Evolutionary conservation across 2,329 filamentous ascomycete species (phyloP).

Genomic region (Helotiales sp.): DNA sequence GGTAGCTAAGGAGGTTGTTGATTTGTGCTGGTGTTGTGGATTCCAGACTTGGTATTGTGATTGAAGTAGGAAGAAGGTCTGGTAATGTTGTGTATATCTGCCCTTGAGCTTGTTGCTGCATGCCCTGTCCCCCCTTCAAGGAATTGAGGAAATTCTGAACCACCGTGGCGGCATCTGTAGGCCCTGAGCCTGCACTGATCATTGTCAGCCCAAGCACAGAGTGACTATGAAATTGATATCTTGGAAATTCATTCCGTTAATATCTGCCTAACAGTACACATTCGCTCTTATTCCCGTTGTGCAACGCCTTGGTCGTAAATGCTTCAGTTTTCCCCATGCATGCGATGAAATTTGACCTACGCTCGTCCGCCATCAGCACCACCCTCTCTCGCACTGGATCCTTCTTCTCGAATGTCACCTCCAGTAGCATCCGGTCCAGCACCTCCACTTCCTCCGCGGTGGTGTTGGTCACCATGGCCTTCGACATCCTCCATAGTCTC

Average conservation of each 20-base stretch:
- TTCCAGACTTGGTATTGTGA: conserved; percentile 76
- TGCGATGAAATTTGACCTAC: conserved; percentile 69
- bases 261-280: conserved; percentile 36
- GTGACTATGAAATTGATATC: conserved; percentile 14
- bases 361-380: conserved; percentile 97
- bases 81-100: conserved; percentile 79
- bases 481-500: conserved; percentile 81
- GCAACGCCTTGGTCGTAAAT: conserved; percentile 34
- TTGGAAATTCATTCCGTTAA: conserved; percentile 30
- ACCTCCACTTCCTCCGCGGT: conserved; percentile 69
- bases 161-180: conserved; percentile 68
- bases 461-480: conserved; percentile 60
- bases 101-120: conserved; percentile 49
- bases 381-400: conserved; percentile 82
- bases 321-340: conserved; percentile 24
- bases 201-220: conserved; percentile 44
- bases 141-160: conserved; percentile 90
- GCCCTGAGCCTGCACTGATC: conserved; percentile 58
- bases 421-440: conserved; percentile 86
- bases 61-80: conserved; percentile 77
- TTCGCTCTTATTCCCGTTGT: conserved; percentile 25
- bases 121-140: conserved; percentile 56
- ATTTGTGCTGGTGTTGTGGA: conserved; percentile 57
- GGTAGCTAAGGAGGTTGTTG: conserved; percentile 72
- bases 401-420: conserved; percentile 88